Evolutionary conservation across 176 grass and related monocot species (phyloP).

Genomic region (Paspalum vaginatum): DNA sequence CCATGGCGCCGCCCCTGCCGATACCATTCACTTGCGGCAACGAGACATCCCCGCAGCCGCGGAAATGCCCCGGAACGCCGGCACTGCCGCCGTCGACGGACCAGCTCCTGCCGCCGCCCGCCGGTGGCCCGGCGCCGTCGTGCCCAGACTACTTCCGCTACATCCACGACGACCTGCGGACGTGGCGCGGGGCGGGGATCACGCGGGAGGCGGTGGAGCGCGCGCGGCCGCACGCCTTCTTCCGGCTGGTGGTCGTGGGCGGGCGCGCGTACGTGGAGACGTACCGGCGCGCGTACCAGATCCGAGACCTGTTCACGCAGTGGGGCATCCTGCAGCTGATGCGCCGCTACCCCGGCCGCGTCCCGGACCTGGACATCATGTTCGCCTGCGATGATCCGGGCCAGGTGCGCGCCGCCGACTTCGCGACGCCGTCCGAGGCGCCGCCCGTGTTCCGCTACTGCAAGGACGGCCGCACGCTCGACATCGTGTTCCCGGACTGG

Average conservation of each 20-base stretch:
- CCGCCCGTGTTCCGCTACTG: conserved; percentile 70
- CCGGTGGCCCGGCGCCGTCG: not conserved
- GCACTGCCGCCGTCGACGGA: not conserved
- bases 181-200: conserved; percentile 62
- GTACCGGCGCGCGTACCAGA: conserved; percentile 60
- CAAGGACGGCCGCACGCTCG: conserved; percentile 47
- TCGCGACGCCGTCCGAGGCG: conserved; percentile 9
- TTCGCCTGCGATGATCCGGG: conserved; percentile 67
- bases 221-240: conserved; percentile 42
- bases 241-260: conserved; percentile 62
- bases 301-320: conserved; percentile 65
- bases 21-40: conserved; percentile 37
- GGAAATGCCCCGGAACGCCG: not conserved
- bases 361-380: conserved; percentile 79
- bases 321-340: conserved; percentile 79
- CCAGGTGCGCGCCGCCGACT: conserved; percentile 44
- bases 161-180: conserved; percentile 66
- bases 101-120: not conserved
- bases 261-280: conserved; percentile 60
- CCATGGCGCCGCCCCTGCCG: not conserved
- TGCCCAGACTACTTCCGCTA: conserved; percentile 46
- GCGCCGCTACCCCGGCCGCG: conserved; percentile 53
- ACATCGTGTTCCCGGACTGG: conserved; percentile 86
- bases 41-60: not conserved
- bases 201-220: conserved; percentile 57